Conservation (phyloP, 2,329 filamentous ascomycete genomes). For the Furcasterigmium furcatum region DNA sequence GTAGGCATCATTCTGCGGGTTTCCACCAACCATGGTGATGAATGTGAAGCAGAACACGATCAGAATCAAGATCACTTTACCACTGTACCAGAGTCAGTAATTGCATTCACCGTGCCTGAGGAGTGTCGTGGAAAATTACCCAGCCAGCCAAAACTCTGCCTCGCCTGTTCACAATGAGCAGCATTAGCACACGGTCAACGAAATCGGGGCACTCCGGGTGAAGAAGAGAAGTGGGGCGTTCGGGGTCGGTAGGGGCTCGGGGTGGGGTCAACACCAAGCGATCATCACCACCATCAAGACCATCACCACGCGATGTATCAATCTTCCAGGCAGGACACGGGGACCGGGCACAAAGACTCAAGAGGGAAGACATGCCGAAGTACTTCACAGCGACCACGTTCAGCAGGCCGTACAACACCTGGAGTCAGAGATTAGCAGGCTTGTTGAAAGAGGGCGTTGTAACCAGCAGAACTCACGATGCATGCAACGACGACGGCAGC, state of each 20-base stretch:
- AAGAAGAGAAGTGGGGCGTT: too few relatives aligned
- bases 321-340: not conserved
- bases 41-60: conserved; percentile 74
- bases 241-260: too few relatives aligned
- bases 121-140: too few relatives aligned
- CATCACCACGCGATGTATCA: not conserved
- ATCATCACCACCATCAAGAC: not conserved
- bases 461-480: not conserved
- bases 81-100: too few relatives aligned
- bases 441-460: not conserved
- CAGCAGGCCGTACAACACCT: conserved; percentile 18
- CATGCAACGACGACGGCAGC: conserved; percentile 9
- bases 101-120: too few relatives aligned
- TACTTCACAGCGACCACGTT: conserved; percentile 21
- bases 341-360: too few relatives aligned
- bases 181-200: too few relatives aligned
- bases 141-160: conserved; percentile 54
- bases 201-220: too few relatives aligned
- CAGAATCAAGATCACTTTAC: conserved; percentile 65
- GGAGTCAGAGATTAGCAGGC: not conserved
- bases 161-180: not conserved
- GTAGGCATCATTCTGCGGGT: conserved; percentile 64
- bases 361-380: conserved; percentile 3
- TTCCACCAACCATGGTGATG: conserved; percentile 75
- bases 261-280: too few relatives aligned